phyloP scores from a whole-genome alignment of 2,329 filamentous ascomycete species.

The Juglanconis sp. region DNA sequence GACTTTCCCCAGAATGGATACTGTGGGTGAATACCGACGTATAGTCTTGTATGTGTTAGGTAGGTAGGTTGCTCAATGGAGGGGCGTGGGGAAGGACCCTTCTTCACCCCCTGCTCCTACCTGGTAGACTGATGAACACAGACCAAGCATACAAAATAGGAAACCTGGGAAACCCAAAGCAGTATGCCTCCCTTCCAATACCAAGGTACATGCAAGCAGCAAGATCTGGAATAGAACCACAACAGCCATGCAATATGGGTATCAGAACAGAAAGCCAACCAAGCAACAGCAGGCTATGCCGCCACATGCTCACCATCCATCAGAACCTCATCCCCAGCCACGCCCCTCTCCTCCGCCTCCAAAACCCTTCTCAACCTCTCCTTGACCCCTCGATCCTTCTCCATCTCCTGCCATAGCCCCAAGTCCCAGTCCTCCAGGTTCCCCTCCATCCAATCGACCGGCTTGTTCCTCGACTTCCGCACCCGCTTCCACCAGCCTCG shows the following conservation, averaged over 20 bases:
- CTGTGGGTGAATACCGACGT: too few relatives aligned
- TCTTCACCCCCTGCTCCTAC: too few relatives aligned
- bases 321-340: not conserved
- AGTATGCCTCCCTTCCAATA: too few relatives aligned
- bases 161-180: not conserved
- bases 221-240: not conserved
- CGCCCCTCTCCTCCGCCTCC: slow-evolving; percentile 4
- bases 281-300: not conserved
- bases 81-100: too few relatives aligned
- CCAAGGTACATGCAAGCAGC: not conserved
- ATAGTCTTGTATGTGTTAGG: too few relatives aligned
- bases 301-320: not conserved
- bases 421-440: slow-evolving; percentile 48
- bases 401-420: slow-evolving; percentile 57
- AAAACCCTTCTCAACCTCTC: slow-evolving; percentile 39
- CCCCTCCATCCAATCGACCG: slow-evolving; percentile 13
- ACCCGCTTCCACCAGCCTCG: slow-evolving; percentile 21
- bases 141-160: too few relatives aligned
- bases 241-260: not conserved
- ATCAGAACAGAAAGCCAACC: not conserved
- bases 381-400: slow-evolving; percentile 45
- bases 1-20: too few relatives aligned
- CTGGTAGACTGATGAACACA: too few relatives aligned
- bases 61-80: too few relatives aligned
- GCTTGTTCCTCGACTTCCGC: slow-evolving; percentile 7